Evolutionary conservation across 345 rosid species (phyloP).

Genomic region (Arabis alpina): DNA sequence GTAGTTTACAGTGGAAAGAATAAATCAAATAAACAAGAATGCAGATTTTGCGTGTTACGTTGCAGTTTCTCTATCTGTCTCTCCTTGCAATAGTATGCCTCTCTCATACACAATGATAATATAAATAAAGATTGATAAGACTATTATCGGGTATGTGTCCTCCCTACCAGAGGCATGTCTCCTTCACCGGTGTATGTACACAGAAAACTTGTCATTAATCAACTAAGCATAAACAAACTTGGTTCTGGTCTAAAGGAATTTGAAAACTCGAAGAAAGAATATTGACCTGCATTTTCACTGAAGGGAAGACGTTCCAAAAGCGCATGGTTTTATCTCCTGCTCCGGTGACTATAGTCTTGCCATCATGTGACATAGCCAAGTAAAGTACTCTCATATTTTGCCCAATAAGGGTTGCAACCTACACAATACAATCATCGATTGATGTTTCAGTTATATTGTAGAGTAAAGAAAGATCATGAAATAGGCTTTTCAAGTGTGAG

Average conservation of each 20-base stretch:
- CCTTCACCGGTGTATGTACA: constrained; percentile 83
- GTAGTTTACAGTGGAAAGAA: constrained; percentile 19
- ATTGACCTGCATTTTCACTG: constrained; percentile 73
- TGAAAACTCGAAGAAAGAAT: constrained; percentile 2
- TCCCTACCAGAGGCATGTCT: constrained; percentile 93
- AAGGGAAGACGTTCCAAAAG: constrained; percentile 95
- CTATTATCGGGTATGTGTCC: too few relatives aligned
- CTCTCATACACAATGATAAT: constrained; percentile 13
- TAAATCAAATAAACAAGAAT: not conserved
- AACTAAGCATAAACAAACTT: constrained; percentile 1
- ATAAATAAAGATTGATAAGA: not conserved
- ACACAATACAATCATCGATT: not conserved
- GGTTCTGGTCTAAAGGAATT: not conserved
- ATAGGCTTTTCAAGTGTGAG: not conserved
- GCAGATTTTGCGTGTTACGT: constrained; percentile 36
- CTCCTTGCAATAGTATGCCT: constrained; percentile 26
- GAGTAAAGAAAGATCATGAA: constrained; percentile 4
- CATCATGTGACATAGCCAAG: constrained; percentile 91
- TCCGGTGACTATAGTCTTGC: constrained; percentile 98
- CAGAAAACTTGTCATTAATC: not conserved
- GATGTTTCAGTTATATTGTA: not conserved
- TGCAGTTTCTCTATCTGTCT: constrained; percentile 21
- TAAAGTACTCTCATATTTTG: constrained; percentile 94
- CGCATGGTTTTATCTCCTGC: constrained; percentile 97
- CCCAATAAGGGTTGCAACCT: constrained; percentile 91